These are phyloP conservation scores for Torulaspora quercuum DNA, from an alignment of 805 yeast species.

Conservation along the genomic window DNA sequence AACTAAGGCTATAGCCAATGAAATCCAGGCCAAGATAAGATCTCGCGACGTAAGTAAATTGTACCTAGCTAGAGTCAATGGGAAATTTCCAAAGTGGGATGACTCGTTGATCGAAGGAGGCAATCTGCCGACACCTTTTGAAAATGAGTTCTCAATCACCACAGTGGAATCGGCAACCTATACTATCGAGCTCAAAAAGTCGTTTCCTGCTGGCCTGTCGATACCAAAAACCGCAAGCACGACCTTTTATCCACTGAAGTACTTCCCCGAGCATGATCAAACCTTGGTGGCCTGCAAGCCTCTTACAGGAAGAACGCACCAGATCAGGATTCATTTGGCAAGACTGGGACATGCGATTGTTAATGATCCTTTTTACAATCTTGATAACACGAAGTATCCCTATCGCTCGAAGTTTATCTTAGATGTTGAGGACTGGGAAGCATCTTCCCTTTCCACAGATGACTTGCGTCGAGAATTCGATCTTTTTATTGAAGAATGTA, in stretches of 20 bases:
- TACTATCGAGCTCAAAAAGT: slow-evolving; percentile 67
- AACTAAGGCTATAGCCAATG: slow-evolving; percentile 50
- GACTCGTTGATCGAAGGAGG: slow-evolving; percentile 12
- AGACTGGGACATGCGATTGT: slow-evolving; percentile 81
- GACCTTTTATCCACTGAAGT: slow-evolving; percentile 56
- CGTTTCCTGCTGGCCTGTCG: slow-evolving; percentile 48
- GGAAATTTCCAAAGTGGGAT: slow-evolving; percentile 60
- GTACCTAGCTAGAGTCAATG: slow-evolving; percentile 82
- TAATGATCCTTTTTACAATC: slow-evolving; percentile 72
- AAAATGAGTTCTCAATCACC: slow-evolving; percentile 12
- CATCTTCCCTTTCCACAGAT: slow-evolving; percentile 7
- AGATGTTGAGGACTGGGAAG: slow-evolving; percentile 21
- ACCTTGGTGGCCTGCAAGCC: slow-evolving; percentile 79
- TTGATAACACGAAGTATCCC: slow-evolving; percentile 23
- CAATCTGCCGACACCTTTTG: slow-evolving; percentile 31
- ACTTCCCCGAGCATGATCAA: slow-evolving; percentile 46
- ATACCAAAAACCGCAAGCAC: slow-evolving; percentile 65
- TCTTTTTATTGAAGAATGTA: slow-evolving; percentile 26
- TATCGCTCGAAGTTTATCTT: slow-evolving; percentile 25
- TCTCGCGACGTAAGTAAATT: slow-evolving; percentile 68
- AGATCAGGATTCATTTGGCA: slow-evolving; percentile 88
- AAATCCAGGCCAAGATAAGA: slow-evolving; percentile 52
- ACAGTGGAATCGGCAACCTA: slow-evolving; percentile 45
- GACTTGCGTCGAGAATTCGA: slow-evolving; percentile 17
- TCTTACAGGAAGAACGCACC: slow-evolving; percentile 93